Evolutionary conservation across 2,329 filamentous ascomycete genomes (phyloP), one percentile per base, ranked within the genome.

Genomic region (Aspergillus puulaauensis): DNA sequence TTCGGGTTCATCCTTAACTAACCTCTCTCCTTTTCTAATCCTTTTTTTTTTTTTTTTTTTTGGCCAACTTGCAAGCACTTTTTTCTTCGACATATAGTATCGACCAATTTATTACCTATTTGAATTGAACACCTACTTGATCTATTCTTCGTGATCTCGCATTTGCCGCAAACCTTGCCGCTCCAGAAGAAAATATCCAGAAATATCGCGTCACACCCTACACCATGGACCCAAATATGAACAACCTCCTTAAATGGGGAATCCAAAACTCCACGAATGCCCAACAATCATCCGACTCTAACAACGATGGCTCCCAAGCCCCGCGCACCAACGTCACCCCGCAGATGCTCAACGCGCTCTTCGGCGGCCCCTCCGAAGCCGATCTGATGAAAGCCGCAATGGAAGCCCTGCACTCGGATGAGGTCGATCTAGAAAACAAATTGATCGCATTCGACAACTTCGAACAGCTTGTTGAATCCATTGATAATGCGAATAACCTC

Each of bases 401-500:
- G 86, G 82, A 83, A 27, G 86, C 90, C 56, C 88, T 97, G 70
- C 83, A 81, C 9, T 85, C 86, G 17, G 78, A 86, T 8, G 82
- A 88, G 56, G 79, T 89, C 56, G 83, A 85, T 4, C 81, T 93
- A 50, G 88, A 91, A 44, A 85, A 91, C 76, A 91, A 90, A 74
- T 77, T 96, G 54, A 84, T 87, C 57, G 93, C 93, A 39, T 96
- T 96, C 76, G 93, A 96, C 83, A 96, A 97, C 78, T 89, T 97
- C 62, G 93, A 96, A 79, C 91, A 96, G 75, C 81, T 96, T 58
- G 89, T 97, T 68, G 92, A 97, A 80, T 87, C 85, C 62, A 86
- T 98, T 67, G 95, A 99, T 81, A 99, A 99, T 74, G 93, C 95
- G 58, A 99, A 98, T 80, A 96, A 97, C 77, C 84, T 99, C 66